Evolutionary conservation across 345 rosid species (phyloP).

Genomic region (Gossypium ekmanianum): DNA sequence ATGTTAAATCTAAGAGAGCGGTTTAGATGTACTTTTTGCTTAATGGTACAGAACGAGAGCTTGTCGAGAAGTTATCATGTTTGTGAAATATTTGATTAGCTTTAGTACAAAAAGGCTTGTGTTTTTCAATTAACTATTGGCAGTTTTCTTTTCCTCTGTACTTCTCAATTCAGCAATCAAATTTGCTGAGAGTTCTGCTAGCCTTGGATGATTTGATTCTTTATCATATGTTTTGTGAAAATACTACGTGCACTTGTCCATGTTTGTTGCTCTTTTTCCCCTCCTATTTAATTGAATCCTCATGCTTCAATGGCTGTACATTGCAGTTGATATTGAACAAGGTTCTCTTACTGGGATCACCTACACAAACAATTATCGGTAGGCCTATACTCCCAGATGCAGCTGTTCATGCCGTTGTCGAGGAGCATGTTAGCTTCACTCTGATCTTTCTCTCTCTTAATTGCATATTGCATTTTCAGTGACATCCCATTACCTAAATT

Average conservation of each 20-base stretch:
- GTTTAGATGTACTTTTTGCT: not conserved
- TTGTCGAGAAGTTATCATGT: not conserved
- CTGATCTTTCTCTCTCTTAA: not conserved
- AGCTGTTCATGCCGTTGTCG: conserved; percentile 87
- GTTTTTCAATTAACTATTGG: not conserved
- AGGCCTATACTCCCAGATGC: conserved; percentile 84
- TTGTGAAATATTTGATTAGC: not conserved
- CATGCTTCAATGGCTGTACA: not conserved
- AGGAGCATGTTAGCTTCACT: conserved; percentile 79
- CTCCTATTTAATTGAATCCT: not conserved
- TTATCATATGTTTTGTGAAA: not conserved
- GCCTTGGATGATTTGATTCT: not conserved
- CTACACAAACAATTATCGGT: conserved; percentile 69
- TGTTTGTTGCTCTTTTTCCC: not conserved
- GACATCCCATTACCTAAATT: not conserved
- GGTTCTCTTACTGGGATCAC: conserved; percentile 82
- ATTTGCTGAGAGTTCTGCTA: not conserved
- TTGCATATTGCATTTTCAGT: not conserved
- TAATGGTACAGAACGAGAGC: not conserved
- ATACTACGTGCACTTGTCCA: not conserved
- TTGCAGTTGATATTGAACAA: conserved; percentile 79
- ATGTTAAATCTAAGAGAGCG: not conserved
- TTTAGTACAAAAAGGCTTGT: not conserved
- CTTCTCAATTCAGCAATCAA: not conserved
- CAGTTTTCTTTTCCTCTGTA: not conserved